Evolutionary conservation across 305 asterid genomes (phyloP).

Genomic region (Coffea humblotiana): DNA sequence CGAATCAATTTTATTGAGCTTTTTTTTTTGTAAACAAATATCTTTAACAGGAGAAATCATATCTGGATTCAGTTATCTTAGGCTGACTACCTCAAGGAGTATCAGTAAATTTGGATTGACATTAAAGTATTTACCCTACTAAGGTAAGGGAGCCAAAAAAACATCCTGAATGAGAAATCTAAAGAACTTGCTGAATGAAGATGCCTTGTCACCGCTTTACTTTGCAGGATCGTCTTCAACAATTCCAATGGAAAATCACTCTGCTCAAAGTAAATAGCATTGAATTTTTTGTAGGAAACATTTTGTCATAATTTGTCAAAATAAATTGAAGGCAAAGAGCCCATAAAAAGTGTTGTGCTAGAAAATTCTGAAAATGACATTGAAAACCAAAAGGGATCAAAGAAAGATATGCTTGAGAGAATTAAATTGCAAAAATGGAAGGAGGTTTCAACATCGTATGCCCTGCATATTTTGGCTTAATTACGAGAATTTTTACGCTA

Average conservation of each 20-base stretch:
- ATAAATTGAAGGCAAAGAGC: neutral
- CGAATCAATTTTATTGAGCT: too few relatives aligned
- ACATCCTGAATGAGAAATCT: neutral
- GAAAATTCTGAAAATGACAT: neutral
- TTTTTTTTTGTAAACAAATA: too few relatives aligned
- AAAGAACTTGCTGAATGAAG: neutral
- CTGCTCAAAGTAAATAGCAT: neutral
- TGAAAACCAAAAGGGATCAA: neutral
- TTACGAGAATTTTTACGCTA: constrained; percentile 9
- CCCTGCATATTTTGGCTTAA: neutral
- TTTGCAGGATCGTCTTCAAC: neutral
- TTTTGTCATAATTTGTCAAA: neutral
- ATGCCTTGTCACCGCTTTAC: constrained; percentile 13
- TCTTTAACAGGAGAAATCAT: neutral
- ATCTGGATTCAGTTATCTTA: neutral
- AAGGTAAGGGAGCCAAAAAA: neutral
- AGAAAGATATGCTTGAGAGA: neutral
- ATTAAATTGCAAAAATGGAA: too few relatives aligned
- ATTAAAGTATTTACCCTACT: too few relatives aligned
- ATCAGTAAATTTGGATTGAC: too few relatives aligned
- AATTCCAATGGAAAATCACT: neutral
- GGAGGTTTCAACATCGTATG: neutral
- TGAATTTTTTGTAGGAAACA: neutral
- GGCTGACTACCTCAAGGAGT: neutral
- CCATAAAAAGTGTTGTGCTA: neutral